Percentiles rank a stretch among this genome's conserved stretches.
Evolutionary conservation across 2,329 filamentous ascomycete species (phyloP).

Genomic region (Neopestalotiopsis clavispora): DNA sequence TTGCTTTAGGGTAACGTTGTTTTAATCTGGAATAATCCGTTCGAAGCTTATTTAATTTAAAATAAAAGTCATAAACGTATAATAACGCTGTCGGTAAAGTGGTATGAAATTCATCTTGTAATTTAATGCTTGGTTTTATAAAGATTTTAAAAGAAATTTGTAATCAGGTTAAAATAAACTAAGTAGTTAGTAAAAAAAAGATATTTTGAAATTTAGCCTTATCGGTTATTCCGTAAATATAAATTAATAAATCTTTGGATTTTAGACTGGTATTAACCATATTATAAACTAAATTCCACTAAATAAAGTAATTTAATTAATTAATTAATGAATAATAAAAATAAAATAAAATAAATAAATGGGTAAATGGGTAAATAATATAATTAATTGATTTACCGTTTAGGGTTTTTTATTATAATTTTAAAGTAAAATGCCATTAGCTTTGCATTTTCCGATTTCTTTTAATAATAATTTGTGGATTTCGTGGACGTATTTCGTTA

Average conservation of each 20-base stretch:
- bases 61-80: not conserved
- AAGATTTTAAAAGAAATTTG: not conserved
- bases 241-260: not conserved
- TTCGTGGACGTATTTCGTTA: too few relatives aligned
- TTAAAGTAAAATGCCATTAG: too few relatives aligned
- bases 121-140: not conserved
- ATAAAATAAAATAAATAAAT: too few relatives aligned
- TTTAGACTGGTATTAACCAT: not conserved
- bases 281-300: too few relatives aligned
- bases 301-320: too few relatives aligned
- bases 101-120: slow-evolving; percentile 1
- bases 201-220: not conserved
- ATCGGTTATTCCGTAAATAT: not conserved
- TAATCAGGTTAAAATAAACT: slow-evolving; percentile 12
- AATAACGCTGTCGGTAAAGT: slow-evolving; percentile 1
- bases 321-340: too few relatives aligned
- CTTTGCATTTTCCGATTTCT: too few relatives aligned
- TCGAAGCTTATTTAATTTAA: too few relatives aligned
- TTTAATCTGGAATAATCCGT: not conserved
- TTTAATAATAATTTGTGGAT: too few relatives aligned
- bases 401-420: too few relatives aligned
- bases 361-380: too few relatives aligned
- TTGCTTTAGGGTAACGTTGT: not conserved
- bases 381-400: too few relatives aligned
- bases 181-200: not conserved